Evolutionary conservation across 2,329 filamentous ascomycete genomes (phyloP), one percentile per base, ranked within the genome.

Genomic region (Trichoderma sp.): DNA sequence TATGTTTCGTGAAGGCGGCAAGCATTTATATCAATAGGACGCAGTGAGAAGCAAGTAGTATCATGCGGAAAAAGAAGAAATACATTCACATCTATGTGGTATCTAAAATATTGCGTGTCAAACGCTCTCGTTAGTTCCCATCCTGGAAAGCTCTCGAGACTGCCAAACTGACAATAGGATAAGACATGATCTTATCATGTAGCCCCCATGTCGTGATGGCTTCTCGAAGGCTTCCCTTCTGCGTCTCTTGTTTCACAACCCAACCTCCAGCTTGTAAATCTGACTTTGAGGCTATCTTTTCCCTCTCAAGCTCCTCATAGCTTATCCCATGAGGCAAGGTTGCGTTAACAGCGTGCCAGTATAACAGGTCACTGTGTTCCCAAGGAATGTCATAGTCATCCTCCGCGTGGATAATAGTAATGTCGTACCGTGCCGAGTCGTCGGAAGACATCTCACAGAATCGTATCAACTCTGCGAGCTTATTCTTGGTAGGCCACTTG

Each of bases 1-100:
- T 50, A n/a, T n/a, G 1, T 50, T 18, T 3, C 0, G 2, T n/a
- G 1, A 50, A n/a, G 0, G 18, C 7, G 3, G 9, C 6, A 50
- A 50, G 3, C 18, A 4, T 3, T n/a, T 9, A 1, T 11, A 50
- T 11, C 18, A 21, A 50, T 8, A 1, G 6, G 18, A 50, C 21
- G 1, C 11, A 21, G 8, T 6, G 45, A 21, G 45, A 53, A 3
- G 9, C 3, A 53, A 11, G 45, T 1, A 53, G 7, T 1, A 7
- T 21, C 4, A 7, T 38, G 0, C 6, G 6, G 14, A 1, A n/a
- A 21, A 21, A 12, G n/a, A 53, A 53, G 11, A 2, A 41, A 7
- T 38, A 38, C 35, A 3, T 38, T 16, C 35, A 16, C 35, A 3
- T 38, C 35, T 16, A 38, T 38, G 6, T 38, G 3, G 6, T 7